Percentiles rank a stretch among this genome's conserved stretches.
Evolutionary conservation across 305 asterid species (phyloP).

Genomic region (Fraxinus xanthoxyloides): DNA sequence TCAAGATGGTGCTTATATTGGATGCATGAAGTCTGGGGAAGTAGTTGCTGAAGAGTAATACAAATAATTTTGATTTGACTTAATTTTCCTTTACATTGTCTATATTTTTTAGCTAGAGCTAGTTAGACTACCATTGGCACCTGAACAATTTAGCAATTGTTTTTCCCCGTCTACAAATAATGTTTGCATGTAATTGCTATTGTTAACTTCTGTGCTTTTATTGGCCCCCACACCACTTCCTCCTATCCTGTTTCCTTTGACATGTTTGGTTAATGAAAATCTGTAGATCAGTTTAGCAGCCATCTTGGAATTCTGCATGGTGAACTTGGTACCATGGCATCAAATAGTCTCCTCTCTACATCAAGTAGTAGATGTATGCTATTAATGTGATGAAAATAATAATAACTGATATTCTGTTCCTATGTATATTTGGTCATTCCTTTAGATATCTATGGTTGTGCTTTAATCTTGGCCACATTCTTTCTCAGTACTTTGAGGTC

Average conservation of each 20-base stretch:
- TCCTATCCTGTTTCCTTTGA: neutral
- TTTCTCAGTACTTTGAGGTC: neutral
- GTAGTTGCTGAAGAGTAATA: conserved; percentile 79
- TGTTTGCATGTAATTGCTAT: neutral
- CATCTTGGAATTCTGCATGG: neutral
- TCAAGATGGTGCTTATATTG: conserved; percentile 77
- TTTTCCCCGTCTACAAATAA: neutral
- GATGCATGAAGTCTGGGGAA: conserved; percentile 98
- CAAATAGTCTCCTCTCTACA: neutral
- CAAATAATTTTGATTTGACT: conserved; percentile 24
- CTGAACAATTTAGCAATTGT: neutral
- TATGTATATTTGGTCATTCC: neutral
- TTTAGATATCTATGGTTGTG: neutral
- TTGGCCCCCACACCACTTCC: neutral
- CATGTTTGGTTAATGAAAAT: neutral
- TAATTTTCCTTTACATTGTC: conserved; percentile 5
- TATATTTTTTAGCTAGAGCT: neutral
- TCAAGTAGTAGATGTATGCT: neutral
- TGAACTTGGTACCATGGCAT: neutral
- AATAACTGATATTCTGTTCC: neutral
- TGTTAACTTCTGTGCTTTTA: neutral
- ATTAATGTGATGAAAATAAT: neutral
- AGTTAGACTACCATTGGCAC: neutral
- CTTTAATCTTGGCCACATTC: neutral
- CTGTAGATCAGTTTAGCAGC: neutral